Evolutionary conservation across 2,329 filamentous ascomycete genomes (phyloP).

Genomic region (Cladophialophora psammophila): DNA sequence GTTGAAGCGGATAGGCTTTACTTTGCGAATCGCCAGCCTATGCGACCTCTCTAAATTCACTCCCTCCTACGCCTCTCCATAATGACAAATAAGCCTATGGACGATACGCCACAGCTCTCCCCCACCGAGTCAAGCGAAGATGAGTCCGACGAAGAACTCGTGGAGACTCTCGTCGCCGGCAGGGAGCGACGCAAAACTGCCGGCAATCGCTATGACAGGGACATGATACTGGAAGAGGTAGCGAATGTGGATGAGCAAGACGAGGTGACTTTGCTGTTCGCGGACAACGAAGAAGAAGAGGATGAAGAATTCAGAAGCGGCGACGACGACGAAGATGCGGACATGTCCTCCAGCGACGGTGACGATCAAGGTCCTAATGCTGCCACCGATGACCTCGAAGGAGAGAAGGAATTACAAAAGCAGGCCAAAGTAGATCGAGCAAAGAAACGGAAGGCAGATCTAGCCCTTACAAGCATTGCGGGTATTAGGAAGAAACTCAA

Average conservation of each 20-base stretch:
- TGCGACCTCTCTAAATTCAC: neutral
- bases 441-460: slow-evolving; percentile 82
- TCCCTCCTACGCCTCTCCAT: neutral
- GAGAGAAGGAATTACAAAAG: slow-evolving; percentile 84
- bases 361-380: slow-evolving; percentile 71
- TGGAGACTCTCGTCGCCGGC: slow-evolving; percentile 76
- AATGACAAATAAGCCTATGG: slow-evolving; percentile 25
- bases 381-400: slow-evolving; percentile 74
- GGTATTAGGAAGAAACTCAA: slow-evolving; percentile 74
- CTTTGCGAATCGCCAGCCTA: neutral
- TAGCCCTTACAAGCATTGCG: slow-evolving; percentile 69
- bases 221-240: slow-evolving; percentile 77
- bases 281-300: slow-evolving; percentile 72
- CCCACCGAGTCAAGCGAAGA: slow-evolving; percentile 42
- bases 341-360: slow-evolving; percentile 85
- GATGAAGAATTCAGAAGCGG: slow-evolving; percentile 56
- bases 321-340: slow-evolving; percentile 76
- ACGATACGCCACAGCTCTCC: slow-evolving; percentile 28
- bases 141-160: slow-evolving; percentile 44
- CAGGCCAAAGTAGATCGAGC: slow-evolving; percentile 74
- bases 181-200: slow-evolving; percentile 80
- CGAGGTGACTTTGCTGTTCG: slow-evolving; percentile 75
- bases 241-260: slow-evolving; percentile 52
- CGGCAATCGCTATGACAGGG: slow-evolving; percentile 80
- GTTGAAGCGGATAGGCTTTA: neutral